Conservation (phyloP, 2,329 filamentous ascomycete genomes). For the Fusarium ramigenum region DNA sequence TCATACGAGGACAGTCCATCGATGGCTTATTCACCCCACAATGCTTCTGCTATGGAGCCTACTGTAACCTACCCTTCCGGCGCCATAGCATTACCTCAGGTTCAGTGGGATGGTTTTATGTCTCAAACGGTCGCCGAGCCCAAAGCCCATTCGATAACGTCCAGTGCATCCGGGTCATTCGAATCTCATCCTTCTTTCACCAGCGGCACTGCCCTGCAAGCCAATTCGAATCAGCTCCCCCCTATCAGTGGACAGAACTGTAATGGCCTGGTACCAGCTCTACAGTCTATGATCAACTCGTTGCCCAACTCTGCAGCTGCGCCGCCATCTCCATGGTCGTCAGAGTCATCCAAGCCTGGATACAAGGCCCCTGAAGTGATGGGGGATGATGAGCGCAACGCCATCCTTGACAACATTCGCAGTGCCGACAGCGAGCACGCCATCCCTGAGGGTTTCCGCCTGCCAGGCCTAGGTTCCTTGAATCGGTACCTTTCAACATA, state of each 20-base stretch:
- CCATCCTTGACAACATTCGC: conserved; percentile 87
- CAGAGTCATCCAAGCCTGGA: conserved; percentile 70
- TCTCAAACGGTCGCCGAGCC: conserved; percentile 73
- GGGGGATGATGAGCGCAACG: conserved; percentile 84
- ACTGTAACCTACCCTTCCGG: conserved; percentile 80
- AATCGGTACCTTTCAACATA: conserved; percentile 96
- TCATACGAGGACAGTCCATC: conserved; percentile 67
- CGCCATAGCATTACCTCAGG: conserved; percentile 83
- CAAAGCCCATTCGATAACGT: conserved; percentile 79
- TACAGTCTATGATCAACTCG: conserved; percentile 78
- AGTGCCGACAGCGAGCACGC: conserved; percentile 81
- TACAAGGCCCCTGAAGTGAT: conserved; percentile 81
- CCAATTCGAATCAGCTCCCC: conserved; percentile 70
- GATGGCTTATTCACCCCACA: conserved; percentile 78
- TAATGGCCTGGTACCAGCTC: conserved; percentile 70
- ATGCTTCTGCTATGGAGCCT: conserved; percentile 78
- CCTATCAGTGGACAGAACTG: conserved; percentile 71
- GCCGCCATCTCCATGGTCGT: conserved; percentile 78
- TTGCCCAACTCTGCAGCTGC: conserved; percentile 73
- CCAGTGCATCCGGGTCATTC: conserved; percentile 71
- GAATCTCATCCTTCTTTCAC: conserved; percentile 73
- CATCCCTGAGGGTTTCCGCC: conserved; percentile 87
- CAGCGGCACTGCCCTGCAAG: conserved; percentile 64
- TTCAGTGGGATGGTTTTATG: conserved; percentile 92
- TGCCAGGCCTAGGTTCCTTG: conserved; percentile 81